Percentiles rank a stretch among this genome's conserved stretches.
Conservation (phyloP, 1,139 yeast genomes). For the Saccharomyces hybrid region DNA sequence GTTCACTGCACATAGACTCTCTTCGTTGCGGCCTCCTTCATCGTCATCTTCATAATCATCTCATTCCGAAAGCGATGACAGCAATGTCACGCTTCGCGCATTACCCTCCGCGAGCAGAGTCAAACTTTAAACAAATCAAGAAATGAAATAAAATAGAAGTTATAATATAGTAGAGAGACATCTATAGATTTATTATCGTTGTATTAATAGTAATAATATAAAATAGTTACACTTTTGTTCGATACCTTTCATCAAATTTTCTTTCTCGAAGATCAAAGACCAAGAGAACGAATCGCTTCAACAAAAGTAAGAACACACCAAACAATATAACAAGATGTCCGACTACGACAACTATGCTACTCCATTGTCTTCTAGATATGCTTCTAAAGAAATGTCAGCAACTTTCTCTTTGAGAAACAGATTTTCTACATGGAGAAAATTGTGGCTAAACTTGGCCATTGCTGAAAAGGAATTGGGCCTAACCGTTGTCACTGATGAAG, state of each 20-base stretch:
- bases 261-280: background rate
- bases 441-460: slow-evolving; percentile 91
- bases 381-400: slow-evolving; percentile 92
- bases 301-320: background rate
- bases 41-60: background rate
- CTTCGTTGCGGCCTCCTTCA: background rate
- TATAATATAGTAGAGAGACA: background rate
- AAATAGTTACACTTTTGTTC: background rate
- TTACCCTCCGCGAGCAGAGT: background rate
- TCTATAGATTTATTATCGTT: background rate
- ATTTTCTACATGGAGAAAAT: slow-evolving; percentile 95
- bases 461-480: slow-evolving; percentile 92
- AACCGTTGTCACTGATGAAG: slow-evolving; percentile 77
- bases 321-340: slow-evolving; percentile 32
- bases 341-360: slow-evolving; percentile 71
- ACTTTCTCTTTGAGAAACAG: slow-evolving; percentile 89
- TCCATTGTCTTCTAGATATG: slow-evolving; percentile 93
- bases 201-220: background rate
- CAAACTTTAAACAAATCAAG: background rate
- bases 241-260: background rate
- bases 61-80: background rate
- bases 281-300: background rate
- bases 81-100: background rate
- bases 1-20: slow-evolving; percentile 24
- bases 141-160: background rate